phyloP scores from a whole-genome alignment of 202 grass and related monocot genomes.

The Musa balbisiana region DNA sequence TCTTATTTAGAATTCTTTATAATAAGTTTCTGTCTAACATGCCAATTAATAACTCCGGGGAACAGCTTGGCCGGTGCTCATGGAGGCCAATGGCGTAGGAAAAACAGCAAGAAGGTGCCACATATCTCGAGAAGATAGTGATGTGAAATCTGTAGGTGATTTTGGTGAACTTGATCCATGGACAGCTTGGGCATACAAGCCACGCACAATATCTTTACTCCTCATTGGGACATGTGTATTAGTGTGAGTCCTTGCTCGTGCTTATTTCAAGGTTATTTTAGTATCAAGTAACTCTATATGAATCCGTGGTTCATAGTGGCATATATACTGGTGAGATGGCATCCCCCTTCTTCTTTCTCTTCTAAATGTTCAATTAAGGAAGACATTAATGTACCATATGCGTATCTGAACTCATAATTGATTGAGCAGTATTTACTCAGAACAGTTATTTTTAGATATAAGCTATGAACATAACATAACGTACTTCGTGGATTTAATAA shows the following conservation, averaged over 20 bases:
- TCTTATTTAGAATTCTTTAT: not conserved
- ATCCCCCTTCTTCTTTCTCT: too few species aligned
- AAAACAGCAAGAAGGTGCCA: not conserved
- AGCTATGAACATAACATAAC: not conserved
- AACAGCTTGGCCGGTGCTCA: not conserved
- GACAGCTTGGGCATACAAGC: conserved; percentile 30
- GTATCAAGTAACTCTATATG: too few species aligned
- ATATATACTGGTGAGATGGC: too few species aligned
- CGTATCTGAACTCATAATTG: not conserved
- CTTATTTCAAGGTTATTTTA: not conserved
- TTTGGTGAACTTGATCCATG: conserved; percentile 27
- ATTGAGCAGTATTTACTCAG: not conserved
- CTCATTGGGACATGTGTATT: conserved; percentile 22
- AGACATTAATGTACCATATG: too few species aligned
- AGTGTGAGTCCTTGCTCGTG: conserved; percentile 12
- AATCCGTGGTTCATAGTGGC: too few species aligned
- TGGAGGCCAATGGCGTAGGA: conserved; percentile 14
- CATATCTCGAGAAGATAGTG: not conserved
- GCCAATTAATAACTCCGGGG: conserved; percentile 20
- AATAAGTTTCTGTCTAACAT: conserved; percentile 1
- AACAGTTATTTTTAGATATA: not conserved
- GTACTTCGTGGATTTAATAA: not conserved
- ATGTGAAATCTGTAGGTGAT: not conserved
- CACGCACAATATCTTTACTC: conserved; percentile 21
- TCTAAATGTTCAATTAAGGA: too few species aligned